These are phyloP conservation scores for Helicostylum pulchrum DNA, from an alignment of 192 early-diverging fungal species.

Conservation along the genomic window DNA sequence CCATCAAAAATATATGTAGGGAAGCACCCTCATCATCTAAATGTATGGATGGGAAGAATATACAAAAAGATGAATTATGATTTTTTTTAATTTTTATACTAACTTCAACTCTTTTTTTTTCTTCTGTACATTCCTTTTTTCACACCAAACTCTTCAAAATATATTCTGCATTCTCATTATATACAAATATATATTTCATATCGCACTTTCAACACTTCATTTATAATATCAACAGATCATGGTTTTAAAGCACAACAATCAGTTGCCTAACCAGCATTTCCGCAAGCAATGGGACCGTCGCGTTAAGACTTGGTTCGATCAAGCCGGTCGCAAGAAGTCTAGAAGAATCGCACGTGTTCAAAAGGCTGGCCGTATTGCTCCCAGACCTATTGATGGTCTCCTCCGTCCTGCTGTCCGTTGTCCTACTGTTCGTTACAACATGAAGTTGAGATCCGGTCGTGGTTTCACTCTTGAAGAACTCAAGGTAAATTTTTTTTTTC, in stretches of 20 bases:
- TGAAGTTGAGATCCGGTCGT: conserved; percentile 92
- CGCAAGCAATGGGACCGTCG: conserved; percentile 97
- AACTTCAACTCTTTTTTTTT: background rate
- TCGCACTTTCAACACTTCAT: background rate
- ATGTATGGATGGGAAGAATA: background rate
- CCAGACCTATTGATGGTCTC: conserved; percentile 93
- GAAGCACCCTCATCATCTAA: background rate
- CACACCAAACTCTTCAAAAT: background rate
- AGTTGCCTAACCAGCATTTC: conserved; percentile 94
- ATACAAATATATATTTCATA: background rate
- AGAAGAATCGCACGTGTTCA: conserved; percentile 83
- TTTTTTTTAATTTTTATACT: background rate
- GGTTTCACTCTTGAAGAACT: conserved; percentile 99
- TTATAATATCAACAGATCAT: conserved; percentile 22
- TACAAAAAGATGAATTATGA: conserved; percentile 3
- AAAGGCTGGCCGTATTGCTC: conserved; percentile 96
- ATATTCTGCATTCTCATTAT: background rate
- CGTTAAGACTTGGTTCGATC: conserved; percentile 99
- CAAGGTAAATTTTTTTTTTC: conserved; percentile 61
- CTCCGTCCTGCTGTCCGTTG: conserved; percentile 96
- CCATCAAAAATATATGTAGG: background rate
- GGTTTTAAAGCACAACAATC: conserved; percentile 90
- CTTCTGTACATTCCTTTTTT: background rate
- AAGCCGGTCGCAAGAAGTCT: conserved; percentile 93
- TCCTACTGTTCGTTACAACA: conserved; percentile 98